Evolutionary conservation across 163 green algal genomes (phyloP).

Genomic region (Chloromonas sp.): DNA sequence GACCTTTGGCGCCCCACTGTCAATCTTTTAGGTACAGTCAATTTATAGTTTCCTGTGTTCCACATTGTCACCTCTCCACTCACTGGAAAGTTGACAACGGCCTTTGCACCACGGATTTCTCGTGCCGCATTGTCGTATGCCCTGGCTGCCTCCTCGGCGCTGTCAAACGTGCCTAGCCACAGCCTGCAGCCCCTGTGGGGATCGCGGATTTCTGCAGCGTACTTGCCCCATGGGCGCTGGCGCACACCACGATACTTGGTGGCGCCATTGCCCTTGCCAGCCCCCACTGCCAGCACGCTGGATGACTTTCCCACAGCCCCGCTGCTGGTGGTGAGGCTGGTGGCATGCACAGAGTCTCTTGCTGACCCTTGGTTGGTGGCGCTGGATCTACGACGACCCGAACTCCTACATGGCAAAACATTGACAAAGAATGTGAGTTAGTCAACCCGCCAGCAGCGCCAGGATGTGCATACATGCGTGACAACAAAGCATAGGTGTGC

Average conservation of each 20-base stretch:
- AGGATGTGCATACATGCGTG: too few species aligned
- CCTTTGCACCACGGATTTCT: conserved; percentile 68
- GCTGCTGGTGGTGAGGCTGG: neutral
- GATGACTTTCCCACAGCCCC: too few species aligned
- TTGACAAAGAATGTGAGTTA: too few species aligned
- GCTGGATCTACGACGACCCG: too few species aligned
- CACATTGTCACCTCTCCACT: neutral
- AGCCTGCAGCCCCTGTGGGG: conserved; percentile 58
- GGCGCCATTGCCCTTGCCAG: conserved; percentile 13
- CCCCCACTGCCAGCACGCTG: neutral
- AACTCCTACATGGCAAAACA: too few species aligned
- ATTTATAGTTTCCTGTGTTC: too few species aligned
- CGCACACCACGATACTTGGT: conserved; percentile 66
- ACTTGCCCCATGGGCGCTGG: conserved; percentile 78
- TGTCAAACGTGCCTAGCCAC: conserved; percentile 91
- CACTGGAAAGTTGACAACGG: conserved; percentile 42
- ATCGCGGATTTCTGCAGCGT: conserved; percentile 80
- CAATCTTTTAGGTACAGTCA: too few species aligned
- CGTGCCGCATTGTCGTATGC: conserved; percentile 76
- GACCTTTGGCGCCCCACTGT: too few species aligned
- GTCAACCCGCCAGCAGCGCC: too few species aligned
- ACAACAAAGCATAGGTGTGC: too few species aligned
- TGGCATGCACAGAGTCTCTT: too few species aligned
- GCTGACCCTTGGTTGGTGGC: too few species aligned
- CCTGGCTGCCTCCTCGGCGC: conserved; percentile 68